phyloP scores from a whole-genome alignment of 2,329 filamentous ascomycete species.

The Xylaria sp. region DNA sequence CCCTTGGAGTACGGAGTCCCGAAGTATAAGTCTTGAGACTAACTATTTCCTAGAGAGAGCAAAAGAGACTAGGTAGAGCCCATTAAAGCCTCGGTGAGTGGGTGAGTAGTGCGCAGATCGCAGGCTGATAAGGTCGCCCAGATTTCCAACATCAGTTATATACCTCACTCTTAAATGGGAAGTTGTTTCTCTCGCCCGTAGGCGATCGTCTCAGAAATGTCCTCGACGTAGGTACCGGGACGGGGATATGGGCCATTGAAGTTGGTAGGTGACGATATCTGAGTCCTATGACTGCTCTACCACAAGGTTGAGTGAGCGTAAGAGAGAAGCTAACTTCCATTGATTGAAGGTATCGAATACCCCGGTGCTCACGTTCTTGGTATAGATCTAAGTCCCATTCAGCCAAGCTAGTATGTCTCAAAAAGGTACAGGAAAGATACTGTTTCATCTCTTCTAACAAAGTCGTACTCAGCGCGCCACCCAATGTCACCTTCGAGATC shows the following conservation, averaged over 20 bases:
- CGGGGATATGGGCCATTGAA: conserved; percentile 44
- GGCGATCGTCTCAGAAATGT: conserved; percentile 31
- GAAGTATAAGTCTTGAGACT: neutral
- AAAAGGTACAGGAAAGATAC: neutral
- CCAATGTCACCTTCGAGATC: conserved; percentile 46
- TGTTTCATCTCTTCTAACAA: conserved; percentile 14
- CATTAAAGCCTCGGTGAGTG: neutral
- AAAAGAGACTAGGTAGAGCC: conserved; percentile 41
- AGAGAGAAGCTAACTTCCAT: conserved; percentile 8
- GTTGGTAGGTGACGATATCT: conserved; percentile 32
- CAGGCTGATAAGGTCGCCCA: conserved; percentile 18
- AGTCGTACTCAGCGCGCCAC: conserved; percentile 35
- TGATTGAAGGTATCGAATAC: conserved; percentile 37
- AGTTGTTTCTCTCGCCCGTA: conserved; percentile 42
- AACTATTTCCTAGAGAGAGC: conserved; percentile 35
- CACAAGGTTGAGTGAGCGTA: too few species aligned
- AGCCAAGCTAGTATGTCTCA: conserved; percentile 40
- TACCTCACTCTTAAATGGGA: conserved; percentile 40
- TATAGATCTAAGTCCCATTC: conserved; percentile 44
- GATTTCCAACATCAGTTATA: conserved; percentile 46
- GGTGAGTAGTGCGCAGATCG: neutral
- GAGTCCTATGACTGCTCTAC: neutral
- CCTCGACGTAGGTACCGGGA: conserved; percentile 41
- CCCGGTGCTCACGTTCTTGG: conserved; percentile 39
- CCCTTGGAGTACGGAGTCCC: neutral